Evolutionary conservation across 805 yeast species (phyloP).

Genomic region (Kluyveromyces wickerhamii): DNA sequence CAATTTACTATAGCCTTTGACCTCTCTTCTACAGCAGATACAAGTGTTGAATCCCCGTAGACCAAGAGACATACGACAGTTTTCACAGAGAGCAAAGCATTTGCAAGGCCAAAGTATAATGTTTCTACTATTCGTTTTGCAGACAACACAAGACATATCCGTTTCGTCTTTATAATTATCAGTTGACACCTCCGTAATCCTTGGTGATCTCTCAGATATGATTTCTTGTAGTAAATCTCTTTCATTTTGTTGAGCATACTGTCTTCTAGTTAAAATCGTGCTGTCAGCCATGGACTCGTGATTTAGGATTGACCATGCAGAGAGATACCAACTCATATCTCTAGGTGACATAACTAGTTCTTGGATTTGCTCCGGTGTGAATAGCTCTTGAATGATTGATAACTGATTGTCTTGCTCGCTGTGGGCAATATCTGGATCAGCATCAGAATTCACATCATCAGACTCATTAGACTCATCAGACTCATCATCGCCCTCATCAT

Average conservation of each 20-base stretch:
- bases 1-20: slow-evolving; percentile 45
- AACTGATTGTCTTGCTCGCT: background rate
- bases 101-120: slow-evolving; percentile 89
- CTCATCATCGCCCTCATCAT: slow-evolving; percentile 22
- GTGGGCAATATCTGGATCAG: slow-evolving; percentile 7
- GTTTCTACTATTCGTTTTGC: slow-evolving; percentile 66
- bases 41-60: slow-evolving; percentile 68
- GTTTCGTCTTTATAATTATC: slow-evolving; percentile 27
- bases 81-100: slow-evolving; percentile 82
- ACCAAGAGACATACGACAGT: slow-evolving; percentile 67
- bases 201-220: slow-evolving; percentile 17
- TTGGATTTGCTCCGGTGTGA: slow-evolving; percentile 10
- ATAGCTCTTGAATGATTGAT: background rate
- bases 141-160: slow-evolving; percentile 61
- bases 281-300: slow-evolving; percentile 17
- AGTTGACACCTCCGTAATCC: slow-evolving; percentile 11
- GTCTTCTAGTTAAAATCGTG: slow-evolving; percentile 29
- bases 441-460: slow-evolving; percentile 17
- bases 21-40: slow-evolving; percentile 74
- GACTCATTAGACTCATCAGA: slow-evolving; percentile 24
- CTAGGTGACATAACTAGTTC: slow-evolving; percentile 16
- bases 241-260: slow-evolving; percentile 25
- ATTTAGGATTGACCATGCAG: slow-evolving; percentile 23
- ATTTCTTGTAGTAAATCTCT: slow-evolving; percentile 27
- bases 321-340: slow-evolving; percentile 22